These are phyloP conservation scores for Oryza longistaminata DNA, from an alignment of 176 grass and related monocot genomes.

Conservation along the genomic window DNA sequence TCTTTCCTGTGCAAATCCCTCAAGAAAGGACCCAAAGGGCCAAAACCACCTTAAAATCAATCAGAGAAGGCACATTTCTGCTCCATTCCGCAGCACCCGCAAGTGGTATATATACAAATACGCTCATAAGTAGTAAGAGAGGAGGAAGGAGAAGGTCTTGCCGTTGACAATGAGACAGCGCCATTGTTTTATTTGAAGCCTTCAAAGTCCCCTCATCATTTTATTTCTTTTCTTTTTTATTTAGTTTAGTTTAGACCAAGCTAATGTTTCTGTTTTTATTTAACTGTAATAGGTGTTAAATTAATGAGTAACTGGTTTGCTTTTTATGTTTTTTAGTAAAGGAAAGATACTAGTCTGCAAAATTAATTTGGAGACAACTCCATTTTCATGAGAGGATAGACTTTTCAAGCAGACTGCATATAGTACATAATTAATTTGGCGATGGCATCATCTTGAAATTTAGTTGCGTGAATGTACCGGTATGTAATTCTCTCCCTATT, in stretches of 20 bases:
- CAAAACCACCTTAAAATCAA: conserved; percentile 1
- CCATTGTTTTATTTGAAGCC: conserved; percentile 24
- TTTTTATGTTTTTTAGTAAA: too few relatives aligned
- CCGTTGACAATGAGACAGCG: conserved; percentile 32
- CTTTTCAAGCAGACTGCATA: too few relatives aligned
- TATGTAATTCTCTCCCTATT: too few relatives aligned
- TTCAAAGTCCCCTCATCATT: background rate
- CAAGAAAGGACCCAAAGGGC: background rate
- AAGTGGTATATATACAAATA: background rate
- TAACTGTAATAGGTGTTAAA: background rate
- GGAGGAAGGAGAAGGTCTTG: background rate
- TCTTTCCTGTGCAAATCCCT: background rate
- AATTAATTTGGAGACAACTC: too few relatives aligned
- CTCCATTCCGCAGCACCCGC: background rate
- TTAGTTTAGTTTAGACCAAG: background rate
- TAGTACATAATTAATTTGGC: too few relatives aligned
- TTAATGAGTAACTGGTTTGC: background rate
- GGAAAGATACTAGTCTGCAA: too few relatives aligned
- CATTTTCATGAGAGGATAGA: too few relatives aligned
- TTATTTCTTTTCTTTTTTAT: background rate
- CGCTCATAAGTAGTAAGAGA: background rate
- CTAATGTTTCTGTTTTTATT: background rate
- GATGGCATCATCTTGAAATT: too few relatives aligned
- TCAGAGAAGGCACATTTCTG: background rate
- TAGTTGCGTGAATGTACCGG: too few relatives aligned